Conservation (phyloP, 805 yeast genomes). For the Yarrowia deformans region DNA sequence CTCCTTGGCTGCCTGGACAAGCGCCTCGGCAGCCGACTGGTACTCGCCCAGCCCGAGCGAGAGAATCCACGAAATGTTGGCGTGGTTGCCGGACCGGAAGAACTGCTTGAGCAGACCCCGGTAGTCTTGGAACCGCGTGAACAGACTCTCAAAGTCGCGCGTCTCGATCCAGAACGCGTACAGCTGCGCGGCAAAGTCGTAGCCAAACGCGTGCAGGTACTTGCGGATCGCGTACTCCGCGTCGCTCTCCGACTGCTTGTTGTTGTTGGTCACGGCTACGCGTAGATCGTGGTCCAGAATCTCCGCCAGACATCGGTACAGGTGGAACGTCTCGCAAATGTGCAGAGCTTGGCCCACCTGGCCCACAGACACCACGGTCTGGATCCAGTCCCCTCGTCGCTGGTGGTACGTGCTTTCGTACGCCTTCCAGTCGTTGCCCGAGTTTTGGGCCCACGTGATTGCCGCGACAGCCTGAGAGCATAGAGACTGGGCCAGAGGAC, state of each 20-base stretch:
- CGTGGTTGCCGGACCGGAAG: conserved; percentile 53
- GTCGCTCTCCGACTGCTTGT: conserved; percentile 18
- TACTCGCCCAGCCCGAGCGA: conserved; percentile 62
- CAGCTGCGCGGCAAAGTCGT: conserved; percentile 69
- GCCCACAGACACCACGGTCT: conserved; percentile 57
- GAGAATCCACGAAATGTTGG: conserved; percentile 72
- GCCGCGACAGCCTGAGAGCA: conserved; percentile 13
- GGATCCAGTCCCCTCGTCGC: conserved; percentile 63
- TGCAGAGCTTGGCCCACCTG: conserved; percentile 62
- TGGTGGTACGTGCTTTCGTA: conserved; percentile 44
- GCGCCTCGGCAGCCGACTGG: conserved; percentile 57
- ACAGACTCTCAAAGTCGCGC: conserved; percentile 60
- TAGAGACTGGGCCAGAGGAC: conserved; percentile 1
- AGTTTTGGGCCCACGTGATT: conserved; percentile 11
- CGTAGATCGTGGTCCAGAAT: conserved; percentile 57
- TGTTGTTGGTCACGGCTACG: conserved; percentile 20
- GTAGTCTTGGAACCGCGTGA: conserved; percentile 65
- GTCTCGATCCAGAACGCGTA: conserved; percentile 64
- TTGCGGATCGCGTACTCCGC: conserved; percentile 44
- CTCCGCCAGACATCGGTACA: conserved; percentile 68
- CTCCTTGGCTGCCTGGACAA: conserved; percentile 57
- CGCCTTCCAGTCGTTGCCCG: conserved; percentile 17
- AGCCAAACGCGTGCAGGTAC: conserved; percentile 69
- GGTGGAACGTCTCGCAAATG: conserved; percentile 70
- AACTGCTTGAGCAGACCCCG: conserved; percentile 59